Conservation (phyloP, 768 basidiomycete genomes). For the Arthromyces matolae region DNA sequence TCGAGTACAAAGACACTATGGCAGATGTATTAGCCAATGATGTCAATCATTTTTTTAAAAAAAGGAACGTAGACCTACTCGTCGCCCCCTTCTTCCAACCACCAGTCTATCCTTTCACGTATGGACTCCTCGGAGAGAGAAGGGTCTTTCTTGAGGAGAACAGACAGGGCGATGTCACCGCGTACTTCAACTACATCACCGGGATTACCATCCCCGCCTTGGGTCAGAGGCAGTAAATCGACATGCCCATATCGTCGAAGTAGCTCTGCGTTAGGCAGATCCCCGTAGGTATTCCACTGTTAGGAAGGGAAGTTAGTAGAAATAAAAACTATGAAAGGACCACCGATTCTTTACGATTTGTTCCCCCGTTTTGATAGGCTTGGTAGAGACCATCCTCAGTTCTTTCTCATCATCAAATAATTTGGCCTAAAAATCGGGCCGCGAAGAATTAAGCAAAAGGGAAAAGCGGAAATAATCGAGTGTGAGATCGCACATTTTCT, state of each 20-base stretch:
- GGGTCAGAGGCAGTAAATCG: conserved; percentile 60
- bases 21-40: too few relatives aligned
- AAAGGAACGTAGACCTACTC: conserved; percentile 53
- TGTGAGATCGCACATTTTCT: conserved; percentile 64
- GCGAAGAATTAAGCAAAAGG: conserved; percentile 5
- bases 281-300: conserved; percentile 95
- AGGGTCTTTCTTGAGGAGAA: conserved; percentile 24
- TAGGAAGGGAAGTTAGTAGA: conserved; percentile 5
- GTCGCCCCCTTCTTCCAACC: conserved; percentile 87
- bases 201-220: conserved; percentile 61
- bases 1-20: conserved; percentile 55
- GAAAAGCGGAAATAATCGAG: not conserved
- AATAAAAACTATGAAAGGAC: too few relatives aligned
- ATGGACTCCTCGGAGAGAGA: conserved; percentile 22
- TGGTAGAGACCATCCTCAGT: conserved; percentile 81
- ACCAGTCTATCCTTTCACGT: conserved; percentile 82
- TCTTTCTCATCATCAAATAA: conserved; percentile 73
- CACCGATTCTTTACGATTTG: conserved; percentile 70
- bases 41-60: not conserved
- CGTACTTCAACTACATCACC: conserved; percentile 76
- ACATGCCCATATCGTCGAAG: conserved; percentile 94
- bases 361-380: conserved; percentile 66
- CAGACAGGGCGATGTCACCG: conserved; percentile 62
- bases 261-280: conserved; percentile 88
- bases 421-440: conserved; percentile 54